Base-by-base conservation (phyloP, 2,329 filamentous ascomycete genomes). In the Zasmidium citrigriseum region DNA sequence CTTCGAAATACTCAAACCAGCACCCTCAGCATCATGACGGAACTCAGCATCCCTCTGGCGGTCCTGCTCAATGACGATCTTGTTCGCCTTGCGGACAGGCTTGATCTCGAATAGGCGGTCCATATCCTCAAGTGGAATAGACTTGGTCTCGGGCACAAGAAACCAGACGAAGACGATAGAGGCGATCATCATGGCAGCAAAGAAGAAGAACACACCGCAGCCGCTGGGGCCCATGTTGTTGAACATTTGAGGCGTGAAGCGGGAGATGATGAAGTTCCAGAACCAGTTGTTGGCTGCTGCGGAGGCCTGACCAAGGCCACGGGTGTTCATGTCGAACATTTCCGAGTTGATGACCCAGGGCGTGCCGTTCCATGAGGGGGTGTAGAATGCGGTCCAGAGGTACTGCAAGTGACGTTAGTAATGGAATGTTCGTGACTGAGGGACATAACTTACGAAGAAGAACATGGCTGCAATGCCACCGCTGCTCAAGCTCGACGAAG, bases 331-430 rank as follows among this genome's bases (percentile, higher is more conserved):
- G 67, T 88, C 84, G 72, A 91, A 91, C 79, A 92, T 91, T 73
- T 92, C 88, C 0, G 71, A 73, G 77, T 90, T 90, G 68, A 89
- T 76, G 21, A 92, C 87, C 89, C 89, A 92, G 0, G 88, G 89
- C 0, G 86, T 89, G 29, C 70, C 71, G 51, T 73, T 73, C 72
- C 72, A 74, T 9, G 68, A 75, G 2, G 77, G 87, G 0, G 86
- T 89, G 75, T 91, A 92, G 72, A 70, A 65, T 18, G 68, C 84
- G 0, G 88, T 89, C 85, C 86, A 90, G 0, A 90, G 79, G 68
- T 90, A 90, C 48, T 51, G 24, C 7, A 10, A 20, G 7, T 2
- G 3, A 34, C n/a, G 21, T 29, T 38, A 27, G 24, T 16, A 51
- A n/a, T 20, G 18, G 5, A 16, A 24, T 49, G 20, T 16, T 18